Base-by-base conservation (phyloP, 208 protist genomes). In the Trypanosoma boissoni region DNA sequence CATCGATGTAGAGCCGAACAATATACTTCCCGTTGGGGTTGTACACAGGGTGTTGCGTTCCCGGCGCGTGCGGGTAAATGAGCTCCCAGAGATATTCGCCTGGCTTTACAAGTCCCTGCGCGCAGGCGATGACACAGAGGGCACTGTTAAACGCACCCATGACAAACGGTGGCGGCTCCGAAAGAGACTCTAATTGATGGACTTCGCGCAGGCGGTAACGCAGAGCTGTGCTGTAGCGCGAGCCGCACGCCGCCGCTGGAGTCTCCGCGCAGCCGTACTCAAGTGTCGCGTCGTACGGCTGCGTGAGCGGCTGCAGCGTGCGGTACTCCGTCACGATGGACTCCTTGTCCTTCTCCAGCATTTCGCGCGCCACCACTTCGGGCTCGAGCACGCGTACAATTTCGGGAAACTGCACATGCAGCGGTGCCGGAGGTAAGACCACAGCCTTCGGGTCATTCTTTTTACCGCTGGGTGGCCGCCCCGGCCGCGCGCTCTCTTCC, bases 131-230 rank as follows among this genome's bases (percentile, higher is more conserved):
- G 24, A 75, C 78, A 16, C 79, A 49, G 26, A 96, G 46, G 10
- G 70, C 84, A 64, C 80, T 92, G 72, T 96, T 92, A 72, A 94
- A 94, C 21, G 86, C 83, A 46, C 78, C 74, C 91, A 96, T 96
- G 32, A 94, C 66, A 72, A 92, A 94, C n/a, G 84, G 84, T 54
- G 88, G 88, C 2, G 77, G 67, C 23, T 80, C 54, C 14, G 61
- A 41, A 7, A 94, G 68, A n/a, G 76, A 72, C 44, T 72, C 61
- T 7, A 94, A 75, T 32, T 74, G 71, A 63, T 88, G 80, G 21
- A 82, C 82, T 27, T 82, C 79, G 53, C 78, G 58, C 39, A 94
- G 68, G 55, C 83, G 81, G 66, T 92, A 78, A 0, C 88, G 84
- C 37, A 85, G 76, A 4, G 67, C 74, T 20, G 88, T 94, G 78